Conservation (phyloP, 495 filamentous ascomycete species). For the Paragyromitra xinjiangensis region DNA sequence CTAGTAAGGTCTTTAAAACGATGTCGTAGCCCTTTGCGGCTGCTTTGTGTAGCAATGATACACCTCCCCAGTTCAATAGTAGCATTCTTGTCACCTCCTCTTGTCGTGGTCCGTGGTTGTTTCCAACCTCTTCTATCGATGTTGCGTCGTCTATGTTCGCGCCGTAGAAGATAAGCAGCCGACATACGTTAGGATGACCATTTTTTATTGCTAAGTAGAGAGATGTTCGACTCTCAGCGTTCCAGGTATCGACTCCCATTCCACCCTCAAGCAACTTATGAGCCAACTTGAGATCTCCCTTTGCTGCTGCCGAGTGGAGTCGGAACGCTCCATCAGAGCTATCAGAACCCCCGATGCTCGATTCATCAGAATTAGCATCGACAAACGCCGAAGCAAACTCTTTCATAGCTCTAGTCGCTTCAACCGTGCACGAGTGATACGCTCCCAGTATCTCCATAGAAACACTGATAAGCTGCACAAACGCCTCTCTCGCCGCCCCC, state of each 20-base stretch:
- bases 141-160: conserved; percentile 15
- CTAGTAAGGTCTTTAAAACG: conserved; percentile 3
- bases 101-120: background rate
- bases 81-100: background rate
- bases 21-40: conserved; percentile 2
- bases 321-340: background rate
- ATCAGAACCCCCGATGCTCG: background rate
- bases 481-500: conserved; percentile 11
- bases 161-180: conserved; percentile 20
- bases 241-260: background rate
- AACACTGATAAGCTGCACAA: conserved; percentile 1
- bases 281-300: background rate
- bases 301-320: background rate
- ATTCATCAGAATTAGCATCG: background rate
- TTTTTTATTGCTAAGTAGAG: conserved; percentile 2
- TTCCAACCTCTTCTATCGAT: conserved; percentile 13
- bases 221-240: conserved; percentile 1
- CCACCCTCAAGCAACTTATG: background rate
- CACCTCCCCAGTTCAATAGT: conserved; percentile 16
- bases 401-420: conserved; percentile 4
- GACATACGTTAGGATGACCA: background rate
- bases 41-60: conserved; percentile 1
- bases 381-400: conserved; percentile 6
- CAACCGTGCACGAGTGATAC: background rate
- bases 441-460: conserved; percentile 14